phyloP scores from a whole-genome alignment of 2,329 filamentous ascomycete genomes.

The Ophiostoma ips region DNA sequence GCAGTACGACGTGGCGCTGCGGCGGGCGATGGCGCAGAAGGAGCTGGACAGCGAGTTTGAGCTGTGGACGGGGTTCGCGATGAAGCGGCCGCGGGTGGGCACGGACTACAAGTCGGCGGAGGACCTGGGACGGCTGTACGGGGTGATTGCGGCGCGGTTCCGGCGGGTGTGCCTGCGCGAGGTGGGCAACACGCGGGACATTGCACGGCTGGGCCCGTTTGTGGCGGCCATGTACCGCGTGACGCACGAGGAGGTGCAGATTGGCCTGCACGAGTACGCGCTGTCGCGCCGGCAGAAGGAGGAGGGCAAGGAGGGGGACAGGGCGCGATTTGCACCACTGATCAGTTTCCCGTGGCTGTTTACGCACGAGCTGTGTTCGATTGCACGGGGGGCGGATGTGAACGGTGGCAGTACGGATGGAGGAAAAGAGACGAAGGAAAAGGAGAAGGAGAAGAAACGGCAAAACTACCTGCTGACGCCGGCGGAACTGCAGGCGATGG shows the following conservation, averaged over 20 bases:
- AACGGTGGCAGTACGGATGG: not conserved
- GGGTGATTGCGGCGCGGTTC: conserved; percentile 54
- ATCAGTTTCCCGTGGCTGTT: conserved; percentile 96
- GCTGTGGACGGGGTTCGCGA: conserved; percentile 73
- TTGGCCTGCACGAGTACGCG: conserved; percentile 38
- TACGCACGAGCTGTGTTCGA: conserved; percentile 51
- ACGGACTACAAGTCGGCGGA: conserved; percentile 81
- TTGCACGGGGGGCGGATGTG: conserved; percentile 28
- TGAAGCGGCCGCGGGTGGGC: conserved; percentile 57
- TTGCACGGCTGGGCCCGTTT: conserved; percentile 51
- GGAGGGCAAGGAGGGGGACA: too few species aligned
- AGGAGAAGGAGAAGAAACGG: not conserved
- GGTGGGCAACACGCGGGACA: conserved; percentile 42
- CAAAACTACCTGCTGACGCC: not conserved
- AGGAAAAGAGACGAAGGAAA: too few species aligned
- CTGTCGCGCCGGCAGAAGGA: not conserved
- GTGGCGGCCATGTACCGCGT: conserved; percentile 80
- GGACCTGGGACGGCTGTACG: conserved; percentile 57
- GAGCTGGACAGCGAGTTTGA: conserved; percentile 82
- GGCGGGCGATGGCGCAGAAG: conserved; percentile 71
- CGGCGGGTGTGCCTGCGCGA: conserved; percentile 50
- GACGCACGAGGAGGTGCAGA: conserved; percentile 55
- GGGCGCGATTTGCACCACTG: conserved; percentile 58
- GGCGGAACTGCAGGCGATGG: conserved; percentile 13
- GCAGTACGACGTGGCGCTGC: conserved; percentile 64